phyloP scores from a whole-genome alignment of 2,329 filamentous ascomycete genomes.

The Penicillium polonicum region DNA sequence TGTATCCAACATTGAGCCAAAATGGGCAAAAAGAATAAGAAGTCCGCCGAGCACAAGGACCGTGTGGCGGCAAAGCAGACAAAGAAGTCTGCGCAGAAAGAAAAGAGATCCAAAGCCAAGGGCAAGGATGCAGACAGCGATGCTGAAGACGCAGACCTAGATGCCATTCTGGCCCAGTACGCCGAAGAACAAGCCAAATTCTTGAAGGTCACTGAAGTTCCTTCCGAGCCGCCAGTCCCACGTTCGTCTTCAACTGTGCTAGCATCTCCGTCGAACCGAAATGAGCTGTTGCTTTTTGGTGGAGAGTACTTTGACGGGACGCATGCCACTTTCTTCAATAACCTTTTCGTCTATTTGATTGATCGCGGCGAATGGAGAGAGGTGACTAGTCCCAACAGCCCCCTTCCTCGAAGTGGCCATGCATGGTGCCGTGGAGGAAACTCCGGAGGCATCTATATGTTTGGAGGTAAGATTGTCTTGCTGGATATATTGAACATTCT shows the following conservation, averaged over 20 bases:
- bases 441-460: conserved; percentile 80
- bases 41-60: conserved; percentile 56
- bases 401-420: conserved; percentile 86
- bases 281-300: conserved; percentile 87
- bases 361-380: conserved; percentile 86
- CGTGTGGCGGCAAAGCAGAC: conserved; percentile 71
- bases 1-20: conserved; percentile 11
- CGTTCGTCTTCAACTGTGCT: conserved; percentile 79
- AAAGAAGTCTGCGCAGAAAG: conserved; percentile 71
- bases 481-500: neutral
- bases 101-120: conserved; percentile 76
- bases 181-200: conserved; percentile 91
- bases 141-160: conserved; percentile 87
- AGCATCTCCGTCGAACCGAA: conserved; percentile 79
- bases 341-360: conserved; percentile 69
- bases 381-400: conserved; percentile 86
- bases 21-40: conserved; percentile 58
- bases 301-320: conserved; percentile 96
- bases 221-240: conserved; percentile 69
- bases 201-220: conserved; percentile 83
- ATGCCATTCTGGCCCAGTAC: conserved; percentile 90
- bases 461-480: conserved; percentile 60
- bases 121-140: conserved; percentile 74
- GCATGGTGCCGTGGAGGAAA: conserved; percentile 92
- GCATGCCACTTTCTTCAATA: conserved; percentile 70